Evolutionary conservation across 805 yeast species (phyloP).

Genomic region (Yamadazyma olivae): DNA sequence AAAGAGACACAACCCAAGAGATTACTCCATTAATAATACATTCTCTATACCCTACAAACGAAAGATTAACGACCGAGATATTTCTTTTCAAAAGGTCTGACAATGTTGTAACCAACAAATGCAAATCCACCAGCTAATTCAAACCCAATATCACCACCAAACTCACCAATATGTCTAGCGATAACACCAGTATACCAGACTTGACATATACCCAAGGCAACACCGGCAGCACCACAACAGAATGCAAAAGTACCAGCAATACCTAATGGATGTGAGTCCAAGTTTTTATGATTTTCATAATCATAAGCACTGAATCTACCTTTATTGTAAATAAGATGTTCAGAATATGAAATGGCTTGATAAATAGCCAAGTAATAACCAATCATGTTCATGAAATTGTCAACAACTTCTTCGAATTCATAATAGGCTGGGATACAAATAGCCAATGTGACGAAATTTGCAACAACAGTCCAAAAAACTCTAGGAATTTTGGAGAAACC

Average conservation of each 20-base stretch:
- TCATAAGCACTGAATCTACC: slow-evolving; percentile 61
- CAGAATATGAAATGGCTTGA: slow-evolving; percentile 69
- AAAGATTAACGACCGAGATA: slow-evolving; percentile 55
- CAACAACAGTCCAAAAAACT: slow-evolving; percentile 74
- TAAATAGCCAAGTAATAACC: slow-evolving; percentile 90
- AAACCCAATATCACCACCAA: slow-evolving; percentile 86
- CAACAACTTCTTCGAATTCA: slow-evolving; percentile 68
- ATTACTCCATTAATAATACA: too few relatives aligned
- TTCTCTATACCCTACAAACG: too few relatives aligned
- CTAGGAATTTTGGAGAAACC: slow-evolving; percentile 75
- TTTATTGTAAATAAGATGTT: slow-evolving; percentile 76
- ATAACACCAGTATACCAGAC: slow-evolving; percentile 78
- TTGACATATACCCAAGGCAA: slow-evolving; percentile 84
- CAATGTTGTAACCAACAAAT: slow-evolving; percentile 54
- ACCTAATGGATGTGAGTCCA: slow-evolving; percentile 66
- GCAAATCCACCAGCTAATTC: slow-evolving; percentile 71
- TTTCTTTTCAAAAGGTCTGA: slow-evolving; percentile 66
- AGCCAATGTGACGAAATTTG: slow-evolving; percentile 75
- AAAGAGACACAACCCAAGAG: too few relatives aligned
- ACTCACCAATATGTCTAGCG: slow-evolving; percentile 55
- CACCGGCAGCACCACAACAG: slow-evolving; percentile 83
- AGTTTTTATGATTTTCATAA: slow-evolving; percentile 57
- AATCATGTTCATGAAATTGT: slow-evolving; percentile 85
- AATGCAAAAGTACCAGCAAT: slow-evolving; percentile 74
- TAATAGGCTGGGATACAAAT: slow-evolving; percentile 88